These are phyloP conservation scores for Phyllosticta capitalensis DNA, from an alignment of 2,329 filamentous ascomycete genomes.

Conservation along the genomic window DNA sequence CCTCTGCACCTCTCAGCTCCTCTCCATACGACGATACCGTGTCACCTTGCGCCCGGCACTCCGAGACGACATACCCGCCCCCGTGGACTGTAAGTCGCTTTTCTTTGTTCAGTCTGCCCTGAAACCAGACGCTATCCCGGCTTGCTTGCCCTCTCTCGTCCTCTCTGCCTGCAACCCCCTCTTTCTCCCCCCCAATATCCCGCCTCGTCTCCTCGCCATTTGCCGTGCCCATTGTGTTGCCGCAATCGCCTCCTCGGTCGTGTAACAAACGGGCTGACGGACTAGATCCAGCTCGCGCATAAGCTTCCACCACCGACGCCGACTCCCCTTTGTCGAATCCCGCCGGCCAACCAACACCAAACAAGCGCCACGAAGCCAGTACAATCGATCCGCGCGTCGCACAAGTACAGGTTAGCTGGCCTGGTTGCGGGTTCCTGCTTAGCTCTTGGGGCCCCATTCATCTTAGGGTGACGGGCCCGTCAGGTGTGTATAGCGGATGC, in stretches of 20 bases:
- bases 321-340: slow-evolving; percentile 8
- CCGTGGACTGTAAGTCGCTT: slow-evolving; percentile 8
- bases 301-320: slow-evolving; percentile 8
- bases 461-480: slow-evolving; percentile 8
- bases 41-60: slow-evolving; percentile 7
- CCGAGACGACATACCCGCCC: slow-evolving; percentile 9
- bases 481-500: slow-evolving; percentile 9
- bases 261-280: slow-evolving; percentile 11
- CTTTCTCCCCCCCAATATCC: background rate
- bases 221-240: slow-evolving; percentile 9
- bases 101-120: slow-evolving; percentile 10
- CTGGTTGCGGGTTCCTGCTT: slow-evolving; percentile 8
- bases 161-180: background rate
- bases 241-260: slow-evolving; percentile 7
- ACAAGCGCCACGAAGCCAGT: slow-evolving; percentile 6
- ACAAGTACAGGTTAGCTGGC: slow-evolving; percentile 4
- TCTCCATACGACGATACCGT: background rate
- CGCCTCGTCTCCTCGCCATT: background rate
- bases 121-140: slow-evolving; percentile 8
- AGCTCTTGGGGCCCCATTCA: slow-evolving; percentile 8
- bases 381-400: slow-evolving; percentile 9
- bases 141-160: background rate
- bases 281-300: slow-evolving; percentile 8
- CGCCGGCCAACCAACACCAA: slow-evolving; percentile 9
- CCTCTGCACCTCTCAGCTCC: background rate